Base-by-base conservation (phyloP, 176 grass and related monocot genomes). In the Juncus inflexus region DNA sequence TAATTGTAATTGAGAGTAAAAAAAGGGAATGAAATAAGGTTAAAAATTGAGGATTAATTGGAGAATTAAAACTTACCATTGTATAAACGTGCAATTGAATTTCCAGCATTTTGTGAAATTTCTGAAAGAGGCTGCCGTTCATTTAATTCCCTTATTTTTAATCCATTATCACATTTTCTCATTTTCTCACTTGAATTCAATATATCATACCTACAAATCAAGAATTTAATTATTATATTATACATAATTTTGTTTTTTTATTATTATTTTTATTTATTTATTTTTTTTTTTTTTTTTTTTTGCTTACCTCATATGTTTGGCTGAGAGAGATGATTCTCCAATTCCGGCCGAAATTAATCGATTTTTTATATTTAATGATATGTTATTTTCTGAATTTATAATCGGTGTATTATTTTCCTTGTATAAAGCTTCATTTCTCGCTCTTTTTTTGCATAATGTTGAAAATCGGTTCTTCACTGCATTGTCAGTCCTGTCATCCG, bases 391-490 rank as follows among this genome's bases (percentile, higher is more conserved):
- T 77, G 83, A 4, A 66, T 77, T 81, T 8, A 75, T 69, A 75
- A 66, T 86, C 40, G 78, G 37, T 56, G 63, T 56, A 50, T 58
- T 73, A 70, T 86, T 99, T 81, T 99, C 94, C 65, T 86, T 74
- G 47, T 79, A 86, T 39, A 54, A 61, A 7, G 72, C 83, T 1
- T 92, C 89, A 62, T 86, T 55, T 73, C 84, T 92, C 4, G 76
- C 65, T 52, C 85, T 58, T 80, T 83, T 99, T 78, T 99, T 99
- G 88, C 83, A 84, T 60, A 99, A 78, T 40, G 89, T 86, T 50
- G 89, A 86, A 80, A 99, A 99, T 3, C 95, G 61, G 57, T 99
- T 99, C 65, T 92, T 99, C 40, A 94, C 95, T 52, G 85, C 95
- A 80, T 99, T 99, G 69, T 99, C 85, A 12, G 89, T 99, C 78